Percentiles rank a stretch among this genome's conserved stretches.
Conservation (phyloP, 768 basidiomycete species). For the Tulasnella sp. region DNA sequence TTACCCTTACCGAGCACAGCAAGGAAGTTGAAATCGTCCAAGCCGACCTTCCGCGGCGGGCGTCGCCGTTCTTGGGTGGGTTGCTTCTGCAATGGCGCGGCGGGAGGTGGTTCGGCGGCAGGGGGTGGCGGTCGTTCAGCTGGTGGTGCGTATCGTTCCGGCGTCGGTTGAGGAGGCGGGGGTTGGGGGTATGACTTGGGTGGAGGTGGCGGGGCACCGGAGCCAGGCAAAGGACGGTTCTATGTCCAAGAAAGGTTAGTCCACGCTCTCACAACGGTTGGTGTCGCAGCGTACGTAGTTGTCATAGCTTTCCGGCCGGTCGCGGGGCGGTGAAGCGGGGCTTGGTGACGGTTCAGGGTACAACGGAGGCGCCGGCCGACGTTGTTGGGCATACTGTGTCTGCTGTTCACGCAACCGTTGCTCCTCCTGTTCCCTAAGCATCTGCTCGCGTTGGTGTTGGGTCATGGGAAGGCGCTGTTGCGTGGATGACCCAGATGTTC, state of each 20-base stretch:
- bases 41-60: conserved; percentile 74
- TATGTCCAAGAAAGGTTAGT: not conserved
- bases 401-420: conserved; percentile 9
- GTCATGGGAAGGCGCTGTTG: conserved; percentile 14
- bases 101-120: conserved; percentile 21
- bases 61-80: conserved; percentile 24
- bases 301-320: conserved; percentile 5
- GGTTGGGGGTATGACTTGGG: conserved; percentile 20
- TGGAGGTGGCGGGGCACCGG: conserved; percentile 21
- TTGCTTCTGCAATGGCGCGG: conserved; percentile 23
- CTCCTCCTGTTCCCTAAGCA: conserved; percentile 3
- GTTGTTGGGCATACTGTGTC: conserved; percentile 9
- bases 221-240: not conserved
- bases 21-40: conserved; percentile 98
- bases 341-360: conserved; percentile 8
- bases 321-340: not conserved
- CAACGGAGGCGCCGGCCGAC: conserved; percentile 15
- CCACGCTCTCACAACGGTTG: not conserved
- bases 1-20: conserved; percentile 98
- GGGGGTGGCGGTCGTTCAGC: conserved; percentile 17
- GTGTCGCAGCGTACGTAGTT: not conserved
- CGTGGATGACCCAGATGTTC: not conserved
- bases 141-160: conserved; percentile 12
- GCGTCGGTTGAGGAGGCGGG: conserved; percentile 20
- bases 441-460: not conserved